Percentiles rank a stretch among this genome's conserved stretches.
phyloP scores from a whole-genome alignment of 1,139 yeast species.

The Sugiyamaella grinbergsii region DNA sequence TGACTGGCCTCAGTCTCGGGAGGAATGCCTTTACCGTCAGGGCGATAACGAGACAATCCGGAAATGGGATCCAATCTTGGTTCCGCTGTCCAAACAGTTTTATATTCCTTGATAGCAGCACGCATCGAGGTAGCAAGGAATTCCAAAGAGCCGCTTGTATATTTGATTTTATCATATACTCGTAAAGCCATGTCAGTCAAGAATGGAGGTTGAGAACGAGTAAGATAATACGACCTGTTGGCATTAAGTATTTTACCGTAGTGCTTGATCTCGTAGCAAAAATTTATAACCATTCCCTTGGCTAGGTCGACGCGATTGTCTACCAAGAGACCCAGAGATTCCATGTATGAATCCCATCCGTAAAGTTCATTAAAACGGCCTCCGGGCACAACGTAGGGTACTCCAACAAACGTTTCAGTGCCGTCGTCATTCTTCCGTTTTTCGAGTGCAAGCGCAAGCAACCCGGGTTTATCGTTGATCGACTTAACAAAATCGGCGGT shows the following conservation, averaged over 20 bases:
- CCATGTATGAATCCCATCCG: slow-evolving; percentile 99
- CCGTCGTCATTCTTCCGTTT: slow-evolving; percentile 54
- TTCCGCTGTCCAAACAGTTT: slow-evolving; percentile 70
- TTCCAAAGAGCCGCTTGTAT: slow-evolving; percentile 45
- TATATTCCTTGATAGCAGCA: slow-evolving; percentile 88
- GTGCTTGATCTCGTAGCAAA: slow-evolving; percentile 83
- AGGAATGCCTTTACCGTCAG: slow-evolving; percentile 88
- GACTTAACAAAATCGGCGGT: slow-evolving; percentile 74
- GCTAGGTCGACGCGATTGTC: slow-evolving; percentile 71
- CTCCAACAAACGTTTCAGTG: slow-evolving; percentile 56
- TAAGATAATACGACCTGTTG: slow-evolving; percentile 85
- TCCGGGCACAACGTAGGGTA: slow-evolving; percentile 95
- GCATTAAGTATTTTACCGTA: slow-evolving; percentile 95
- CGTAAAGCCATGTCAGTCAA: slow-evolving; percentile 87
- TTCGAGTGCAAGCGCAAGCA: slow-evolving; percentile 75
- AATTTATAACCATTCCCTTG: slow-evolving; percentile 89
- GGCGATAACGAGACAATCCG: slow-evolving; percentile 87
- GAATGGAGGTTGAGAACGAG: slow-evolving; percentile 98
- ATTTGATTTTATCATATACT: slow-evolving; percentile 60
- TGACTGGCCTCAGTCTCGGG: slow-evolving; percentile 96
- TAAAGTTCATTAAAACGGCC: slow-evolving; percentile 95
- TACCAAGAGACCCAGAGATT: slow-evolving; percentile 75
- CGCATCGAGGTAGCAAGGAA: slow-evolving; percentile 63
- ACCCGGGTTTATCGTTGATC: slow-evolving; percentile 80
- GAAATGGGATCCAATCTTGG: slow-evolving; percentile 79